Evolutionary conservation across 805 yeast species (phyloP), one percentile per base, ranked within the genome.

Genomic region (Brettanomyces bruxellensis): DNA sequence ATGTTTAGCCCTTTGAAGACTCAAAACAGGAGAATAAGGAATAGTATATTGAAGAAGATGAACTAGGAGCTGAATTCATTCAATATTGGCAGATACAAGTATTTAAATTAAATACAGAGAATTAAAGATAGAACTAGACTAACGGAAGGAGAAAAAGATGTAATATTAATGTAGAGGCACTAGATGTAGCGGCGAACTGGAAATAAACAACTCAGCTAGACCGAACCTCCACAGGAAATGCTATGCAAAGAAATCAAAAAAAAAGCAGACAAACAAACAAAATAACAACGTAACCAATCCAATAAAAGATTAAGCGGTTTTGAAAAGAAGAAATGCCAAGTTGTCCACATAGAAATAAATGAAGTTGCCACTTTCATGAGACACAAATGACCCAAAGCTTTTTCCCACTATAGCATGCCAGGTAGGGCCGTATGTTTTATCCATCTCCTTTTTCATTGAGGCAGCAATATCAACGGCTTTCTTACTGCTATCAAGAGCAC

Each of bases 331-430:
- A 54, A 82, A 73, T 3, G 93, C 93, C 45, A 75, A 65, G 38
- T 78, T 77, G 34, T 80, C 90, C 52, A 83, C 70, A 65, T 83
- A 85, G 57, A 79, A 83, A 57, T 86, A 85, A 11, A 79, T 68
- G 56, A 86, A 86, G 55, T 70, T 72, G 1, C 89, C 90, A 53
- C 78, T 78, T 62, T 84, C 69, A 58, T 86, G 93, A 11, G 90
- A 81, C 18, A 86, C 88, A 59, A 81, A 83, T 43, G 84, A 76
- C 3, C 93, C 91, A 63, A 85, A 86, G 55, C 80, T 81, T 61
- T 78, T 81, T 9, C 93, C 95, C 45, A 83, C 89, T 43, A 86
- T 73, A 3, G 83, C 86, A 60, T 86, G 91, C 95, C 93, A 86
- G 37, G 86, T 77, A 28, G 79, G 74, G 0, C 90, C 91, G 49